Conservation (phyloP, 192 early-diverging fungal species). For the Chytriomyces sp. region DNA sequence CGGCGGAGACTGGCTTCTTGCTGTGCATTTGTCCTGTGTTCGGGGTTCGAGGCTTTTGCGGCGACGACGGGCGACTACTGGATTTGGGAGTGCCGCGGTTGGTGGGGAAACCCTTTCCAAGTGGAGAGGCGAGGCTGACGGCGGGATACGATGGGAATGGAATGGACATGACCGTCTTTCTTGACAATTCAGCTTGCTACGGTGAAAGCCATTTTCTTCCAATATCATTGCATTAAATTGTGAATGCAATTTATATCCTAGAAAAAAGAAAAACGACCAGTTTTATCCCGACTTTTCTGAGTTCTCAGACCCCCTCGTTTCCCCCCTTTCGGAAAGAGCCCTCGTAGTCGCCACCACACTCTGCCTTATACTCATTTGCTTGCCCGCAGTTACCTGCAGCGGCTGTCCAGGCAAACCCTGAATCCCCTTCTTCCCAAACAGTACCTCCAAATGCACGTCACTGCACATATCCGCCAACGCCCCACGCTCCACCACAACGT, state of each 20-base stretch:
- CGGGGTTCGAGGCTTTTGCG: not conserved
- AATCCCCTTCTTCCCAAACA: constrained; percentile 10
- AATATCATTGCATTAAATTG: no score
- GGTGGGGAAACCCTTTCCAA: constrained; percentile 24
- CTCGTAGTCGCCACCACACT: not conserved
- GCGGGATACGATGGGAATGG: constrained; percentile 16
- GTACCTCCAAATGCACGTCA: constrained; percentile 4
- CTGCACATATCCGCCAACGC: not conserved
- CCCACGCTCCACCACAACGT: constrained; percentile 22
- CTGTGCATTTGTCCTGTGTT: not conserved
- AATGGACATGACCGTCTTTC: not conserved
- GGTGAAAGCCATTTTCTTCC: no score
- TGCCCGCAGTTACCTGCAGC: not conserved
- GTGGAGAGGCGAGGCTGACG: constrained; percentile 11
- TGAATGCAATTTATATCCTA: no score
- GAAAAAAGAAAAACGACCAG: no score
- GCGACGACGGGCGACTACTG: not conserved
- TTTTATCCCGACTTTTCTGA: not conserved
- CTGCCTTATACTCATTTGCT: not conserved
- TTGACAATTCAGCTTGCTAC: no score
- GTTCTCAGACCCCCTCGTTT: not conserved
- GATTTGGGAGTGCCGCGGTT: not conserved
- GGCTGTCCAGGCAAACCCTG: not conserved
- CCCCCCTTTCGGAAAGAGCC: not conserved
- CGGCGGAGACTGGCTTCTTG: not conserved